Percentiles rank a stretch among this genome's conserved stretches.
phyloP scores from a whole-genome alignment of 345 rosid genomes.

The Carallia pectinifolia region DNA sequence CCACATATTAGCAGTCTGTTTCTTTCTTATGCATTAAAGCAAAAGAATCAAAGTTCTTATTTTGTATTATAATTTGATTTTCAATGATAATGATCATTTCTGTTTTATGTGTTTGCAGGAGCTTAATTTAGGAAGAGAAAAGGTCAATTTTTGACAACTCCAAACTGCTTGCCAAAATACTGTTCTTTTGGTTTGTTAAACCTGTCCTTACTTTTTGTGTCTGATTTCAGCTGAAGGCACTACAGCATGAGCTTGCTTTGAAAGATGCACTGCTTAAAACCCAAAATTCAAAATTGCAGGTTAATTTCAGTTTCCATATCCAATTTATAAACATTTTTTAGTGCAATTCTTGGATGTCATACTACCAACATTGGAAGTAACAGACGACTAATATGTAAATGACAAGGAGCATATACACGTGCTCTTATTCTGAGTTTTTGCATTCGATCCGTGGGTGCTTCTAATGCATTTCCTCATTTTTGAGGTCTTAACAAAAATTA shows the following conservation, averaged over 20 bases:
- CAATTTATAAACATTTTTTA: neutral
- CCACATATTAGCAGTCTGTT: slow-evolving; percentile 56
- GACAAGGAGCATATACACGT: too few species aligned
- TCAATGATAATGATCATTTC: slow-evolving; percentile 4
- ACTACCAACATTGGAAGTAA: too few species aligned
- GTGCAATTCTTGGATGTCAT: too few species aligned
- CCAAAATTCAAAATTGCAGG: slow-evolving; percentile 26
- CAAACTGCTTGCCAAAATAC: neutral
- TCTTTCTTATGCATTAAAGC: neutral
- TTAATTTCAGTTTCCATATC: slow-evolving; percentile 9
- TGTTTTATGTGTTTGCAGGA: slow-evolving; percentile 38
- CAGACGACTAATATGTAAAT: too few species aligned
- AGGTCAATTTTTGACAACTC: slow-evolving; percentile 27
- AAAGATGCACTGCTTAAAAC: slow-evolving; percentile 52
- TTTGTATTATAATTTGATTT: neutral
- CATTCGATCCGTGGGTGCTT: too few species aligned
- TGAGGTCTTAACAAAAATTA: too few species aligned
- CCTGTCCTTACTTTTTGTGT: neutral
- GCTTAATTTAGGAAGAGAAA: slow-evolving; percentile 54
- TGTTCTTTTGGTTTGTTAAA: neutral
- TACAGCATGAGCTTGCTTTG: slow-evolving; percentile 59
- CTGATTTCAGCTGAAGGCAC: slow-evolving; percentile 40
- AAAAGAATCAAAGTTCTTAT: neutral
- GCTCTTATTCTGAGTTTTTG: too few species aligned
- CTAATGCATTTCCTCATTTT: too few species aligned